Evolutionary conservation across 2,329 filamentous ascomycete genomes (phyloP), one percentile per base, ranked within the genome.

Genomic region (Sarocladium kiliense): DNA sequence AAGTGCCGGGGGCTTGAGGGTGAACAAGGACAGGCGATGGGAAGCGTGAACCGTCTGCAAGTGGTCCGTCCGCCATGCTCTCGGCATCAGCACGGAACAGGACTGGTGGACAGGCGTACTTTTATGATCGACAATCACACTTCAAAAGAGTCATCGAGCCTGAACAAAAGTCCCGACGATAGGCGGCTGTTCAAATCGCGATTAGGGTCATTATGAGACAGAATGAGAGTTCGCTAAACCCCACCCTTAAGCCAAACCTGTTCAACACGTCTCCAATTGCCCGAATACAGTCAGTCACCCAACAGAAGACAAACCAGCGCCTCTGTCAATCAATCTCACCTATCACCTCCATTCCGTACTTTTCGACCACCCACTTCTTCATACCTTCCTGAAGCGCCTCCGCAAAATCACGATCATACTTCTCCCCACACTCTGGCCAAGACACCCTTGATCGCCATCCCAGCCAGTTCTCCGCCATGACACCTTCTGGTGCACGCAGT

Each of bases 401-500:
- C 1, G 60, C 55, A 58, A 78, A 74, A 1, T 58, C 61, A 1
- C 54, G 25, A 49, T 77, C 74, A 54, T 66, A 78, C 21, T 54
- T 56, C 57, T 61, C 66, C 2, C 74, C 75, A 26, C 63, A 66
- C 7, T 68, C 64, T 6, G 58, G 54, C 61, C 64, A 71, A 1
- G 64, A 68, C 10, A 73, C 27, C 55, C 66, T 64, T 19, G 72
- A 69, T 53, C 73, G 65, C 77, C 77, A 79, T 1, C 68, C 72
- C 18, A 79, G 57, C 77, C 77, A 79, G 7, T 69, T 64, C 58
- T 75, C 70, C 0, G 74, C 74, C 64, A 72, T 67, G 2, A 67
- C 60, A 0, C 76, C 76, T 55, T 75, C 74, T 0, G 73, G 72
- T 3, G 74, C 74, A 55, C 74, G 65, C 54, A 80, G 56, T 2